Base-by-base conservation (phyloP, 192 early-diverging fungal species). In the Mortierella alpina region DNA sequence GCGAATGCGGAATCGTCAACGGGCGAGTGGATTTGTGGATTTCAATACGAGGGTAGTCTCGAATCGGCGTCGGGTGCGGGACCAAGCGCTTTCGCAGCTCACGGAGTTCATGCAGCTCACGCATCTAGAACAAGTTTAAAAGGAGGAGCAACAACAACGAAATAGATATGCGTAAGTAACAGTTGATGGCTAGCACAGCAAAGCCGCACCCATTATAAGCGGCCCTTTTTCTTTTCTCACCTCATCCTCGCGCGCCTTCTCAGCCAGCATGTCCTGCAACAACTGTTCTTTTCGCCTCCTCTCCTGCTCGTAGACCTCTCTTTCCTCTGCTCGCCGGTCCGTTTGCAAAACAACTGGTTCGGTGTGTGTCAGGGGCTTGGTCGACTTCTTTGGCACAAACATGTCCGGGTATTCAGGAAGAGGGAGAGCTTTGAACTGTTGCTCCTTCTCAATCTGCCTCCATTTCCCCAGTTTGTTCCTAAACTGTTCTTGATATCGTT, bases 341-440 rank as follows among this genome's bases (percentile, higher is more conserved):
- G 87, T 86, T 48, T 82, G 73, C 49, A 91, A 77, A 13, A 82
- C 61, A 4, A 90, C 60, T 4, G 83, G 58, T 18, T 85, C 81
- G 9, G 82, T 63, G 48, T 88, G 69, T 45, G 92, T 93, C 57
- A 88, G 51, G 20, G 88, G 90, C 64, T 84, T 87, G 42, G 65
- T 73, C 5, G 89, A 91, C 58, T 83, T 85, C 42, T 86, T 72
- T 1, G 90, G 90, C 1, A 88, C 69, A 81, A 93, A 93, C 20
- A 88, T 85, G 4, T 70, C 71, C 1, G 66, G 69, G 42, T 76
- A 82, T 0, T 46, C 58, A 8, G 79, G 84, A 8, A 90, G 31
- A 5, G 92, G 90, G 31, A 85, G 73, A 1, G 92, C 91, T 22
- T 77, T 78, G 74, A 91, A 91, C 40, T 86, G 58, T 0, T 63